Base-by-base conservation (phyloP, 2,329 filamentous ascomycete genomes). In the Aspergillus fructus region DNA sequence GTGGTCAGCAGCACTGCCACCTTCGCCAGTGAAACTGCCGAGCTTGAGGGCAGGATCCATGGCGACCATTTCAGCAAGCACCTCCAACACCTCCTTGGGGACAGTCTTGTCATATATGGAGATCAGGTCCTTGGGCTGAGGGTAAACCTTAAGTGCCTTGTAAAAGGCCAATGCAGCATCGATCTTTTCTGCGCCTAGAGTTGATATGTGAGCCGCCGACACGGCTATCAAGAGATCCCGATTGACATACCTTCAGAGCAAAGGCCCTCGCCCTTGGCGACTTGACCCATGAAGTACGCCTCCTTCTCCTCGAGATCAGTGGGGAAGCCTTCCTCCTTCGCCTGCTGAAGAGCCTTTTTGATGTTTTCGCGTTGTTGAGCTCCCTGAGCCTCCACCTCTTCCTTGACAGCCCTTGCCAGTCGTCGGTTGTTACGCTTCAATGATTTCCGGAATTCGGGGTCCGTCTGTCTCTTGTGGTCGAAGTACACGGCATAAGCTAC, bases 81-180 rank as follows among this genome's bases (percentile, higher is more conserved):
- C 88, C 76, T 99, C 93, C 68, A 99, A 87, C 68, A 97, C 90
- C 62, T 93, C 93, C 89, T 97, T 97, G 68, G 93, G 89, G 46
- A 97, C 93, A 33, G 94, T 97, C 85, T 96, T 96, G 78, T 99
- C 94, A 78, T 99, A 99, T 76, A 99, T 96, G 70, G 85, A 85
- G 75, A 99, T 97, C 68, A 99, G 82, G 72, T 97, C 94, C 68
- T 88, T 85, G 12, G 93, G 94, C 69, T 91, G 89, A 52, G 94
- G 94, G 79, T 99, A 99, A 67, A 97, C 94, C 85, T 99, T 99
- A 66, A 99, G 85, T 45, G 93, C 94, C 83, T 93, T 96, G 85
- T 97, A 99, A 80, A 99, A 99, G 76, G 90, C 91, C 60, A 97
- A 81, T 48, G 94, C 93, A 51, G 94, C 91, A 64, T 97, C 93